phyloP scores from a whole-genome alignment of 2,329 filamentous ascomycete species.

The Chalara sp. region DNA sequence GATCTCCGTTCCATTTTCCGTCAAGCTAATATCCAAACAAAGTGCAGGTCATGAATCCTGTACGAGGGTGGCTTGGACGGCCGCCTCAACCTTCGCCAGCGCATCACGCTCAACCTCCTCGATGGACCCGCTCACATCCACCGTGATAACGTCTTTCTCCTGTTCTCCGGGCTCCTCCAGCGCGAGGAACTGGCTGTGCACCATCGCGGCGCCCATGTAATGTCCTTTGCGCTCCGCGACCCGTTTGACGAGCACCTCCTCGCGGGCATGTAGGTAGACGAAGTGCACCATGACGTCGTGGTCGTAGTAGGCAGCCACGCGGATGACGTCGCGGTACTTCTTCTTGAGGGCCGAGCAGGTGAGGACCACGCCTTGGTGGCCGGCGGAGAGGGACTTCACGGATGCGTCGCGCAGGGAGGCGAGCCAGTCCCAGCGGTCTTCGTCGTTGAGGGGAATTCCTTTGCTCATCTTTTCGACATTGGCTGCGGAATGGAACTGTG shows the following conservation, averaged over 20 bases:
- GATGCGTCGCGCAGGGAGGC: constrained; percentile 67
- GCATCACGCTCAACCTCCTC: constrained; percentile 56
- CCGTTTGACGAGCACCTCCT: constrained; percentile 67
- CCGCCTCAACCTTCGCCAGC: constrained; percentile 42
- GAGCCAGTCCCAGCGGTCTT: constrained; percentile 97
- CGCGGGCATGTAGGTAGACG: constrained; percentile 77
- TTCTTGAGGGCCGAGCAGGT: constrained; percentile 95
- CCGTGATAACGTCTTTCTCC: constrained; percentile 64
- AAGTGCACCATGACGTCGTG: constrained; percentile 78
- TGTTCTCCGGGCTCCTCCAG: constrained; percentile 74
- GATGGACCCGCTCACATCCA: constrained; percentile 58
- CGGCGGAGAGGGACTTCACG: constrained; percentile 42
- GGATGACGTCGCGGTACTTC: constrained; percentile 91
- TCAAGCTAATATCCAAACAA: too few species aligned
- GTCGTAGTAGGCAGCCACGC: constrained; percentile 70
- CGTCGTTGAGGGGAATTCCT: constrained; percentile 80
- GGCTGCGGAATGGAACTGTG: constrained; percentile 64
- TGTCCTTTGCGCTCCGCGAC: constrained; percentile 72
- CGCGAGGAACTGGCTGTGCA: constrained; percentile 81
- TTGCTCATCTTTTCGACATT: constrained; percentile 89
- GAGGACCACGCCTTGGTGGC: constrained; percentile 73
- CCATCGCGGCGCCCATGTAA: constrained; percentile 96
- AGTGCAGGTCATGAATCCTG: too few species aligned
- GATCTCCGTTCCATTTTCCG: too few species aligned
- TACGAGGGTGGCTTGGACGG: constrained; percentile 11